Evolutionary conservation across 2,329 filamentous ascomycete genomes (phyloP), one percentile per base, ranked within the genome.

Genomic region (Zelopaecilomyces penicillatus): DNA sequence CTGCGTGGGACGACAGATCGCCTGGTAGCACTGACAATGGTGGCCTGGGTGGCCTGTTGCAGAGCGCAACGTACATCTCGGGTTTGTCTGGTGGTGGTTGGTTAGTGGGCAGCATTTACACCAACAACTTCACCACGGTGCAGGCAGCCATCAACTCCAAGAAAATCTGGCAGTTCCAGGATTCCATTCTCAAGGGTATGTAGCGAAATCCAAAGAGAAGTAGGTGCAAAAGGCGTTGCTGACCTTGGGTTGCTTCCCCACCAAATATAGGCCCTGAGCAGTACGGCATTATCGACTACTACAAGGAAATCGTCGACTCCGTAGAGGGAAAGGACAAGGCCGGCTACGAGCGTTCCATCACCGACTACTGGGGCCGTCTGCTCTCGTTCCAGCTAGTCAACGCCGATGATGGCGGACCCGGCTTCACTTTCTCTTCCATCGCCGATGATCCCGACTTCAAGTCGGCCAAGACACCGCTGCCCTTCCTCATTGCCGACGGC

Each of bases 341-440:
- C 6, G 68, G 67, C 19, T 71, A 63, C 50, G 59, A 70, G 32
- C 78, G 76, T 4, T 85, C 86, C 6, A 73, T 95, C 46, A 95
- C 90, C 0, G 90, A 96, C 67, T 88, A 88, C 63, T 95, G 89
- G 84, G 87, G 86, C 29, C 83, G 89, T 46, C 86, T 86, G 39
- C 73, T 95, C n/a, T 83, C 83, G 1, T 94, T 85, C 65, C 89
- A 95, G 66, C 75, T 95, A 39, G 76, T 95, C 59, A 85, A 91
- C 58, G 84, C 78, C 5, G 74, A 73, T 1, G 66, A 85, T 49
- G 90, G 89, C 34, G 89, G 87, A 0, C 79, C 83, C 10, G 73
- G 70, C 10, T 89, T 84, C 57, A 95, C 89, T 4, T 95, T 83
- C 68, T 94, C 87, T 3, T 93, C 87, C 4, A 70, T 71, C 54